Base-by-base conservation (phyloP, 208 protist species). In the Vickermania ingenoplastis region DNA sequence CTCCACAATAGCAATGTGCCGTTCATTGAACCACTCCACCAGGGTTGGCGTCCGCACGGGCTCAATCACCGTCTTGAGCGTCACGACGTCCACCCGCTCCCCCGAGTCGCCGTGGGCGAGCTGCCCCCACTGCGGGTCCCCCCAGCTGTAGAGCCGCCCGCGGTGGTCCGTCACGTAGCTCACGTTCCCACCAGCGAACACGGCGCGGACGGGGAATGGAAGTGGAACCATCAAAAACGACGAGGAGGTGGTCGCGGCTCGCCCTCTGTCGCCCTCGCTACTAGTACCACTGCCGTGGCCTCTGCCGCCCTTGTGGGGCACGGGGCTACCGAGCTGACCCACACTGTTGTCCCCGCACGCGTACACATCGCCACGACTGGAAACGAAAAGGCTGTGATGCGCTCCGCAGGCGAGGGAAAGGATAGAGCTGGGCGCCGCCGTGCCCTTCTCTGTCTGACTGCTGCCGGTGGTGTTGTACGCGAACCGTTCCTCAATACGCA, bases 131-230 rank as follows among this genome's bases (percentile, higher is more conserved):
- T 83, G 76, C 27, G 80, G 69, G 57, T 86, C 76, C 21, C 85
- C 85, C 81, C 85, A 92, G 53, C 72, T 82, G 63, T 81, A 92
- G 28, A 92, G 51, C 31, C 75, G 61, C 1, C 85, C 85, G 23
- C 71, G 71, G 5, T 52, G 52, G 56, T 84, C 72, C 3, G 89
- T 60, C 17, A 81, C 85, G 45, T 88, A 92, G 57, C 73, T 84
- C 23, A 64, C 69, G 70, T 85, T 89, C 48, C 73, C 67, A 57
- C 56, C 65, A 1, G 84, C 80, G 59, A 70, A 79, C 23, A 91
- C 78, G n/a, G 62, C 57, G 54, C 58, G 61, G 22, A 91, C 72
- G 63, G 84, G 77, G 1, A 65, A 72, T 30, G 87, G 69, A n/a
- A 65, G 63, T 13, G 48, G 54, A 0, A 91, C 7, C 21, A 26